Evolutionary conservation across 1,139 yeast genomes (phyloP).

Genomic region (Kluyveromyces sp.): DNA sequence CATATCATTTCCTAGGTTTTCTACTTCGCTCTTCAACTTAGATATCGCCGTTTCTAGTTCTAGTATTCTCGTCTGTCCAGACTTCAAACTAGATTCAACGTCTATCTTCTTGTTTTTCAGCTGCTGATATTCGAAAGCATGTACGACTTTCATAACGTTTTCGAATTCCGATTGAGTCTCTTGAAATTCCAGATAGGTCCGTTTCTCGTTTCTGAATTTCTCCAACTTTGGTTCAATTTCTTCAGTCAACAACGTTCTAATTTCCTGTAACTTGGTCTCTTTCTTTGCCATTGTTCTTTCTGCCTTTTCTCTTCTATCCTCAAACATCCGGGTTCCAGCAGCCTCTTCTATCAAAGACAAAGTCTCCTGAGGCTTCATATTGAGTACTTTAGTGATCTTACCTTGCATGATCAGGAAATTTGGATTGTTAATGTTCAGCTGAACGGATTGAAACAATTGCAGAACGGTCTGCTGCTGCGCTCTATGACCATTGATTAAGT

Average conservation of each 20-base stretch:
- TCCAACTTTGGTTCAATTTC: slow-evolving; percentile 93
- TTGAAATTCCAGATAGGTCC: slow-evolving; percentile 78
- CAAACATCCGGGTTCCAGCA: slow-evolving; percentile 95
- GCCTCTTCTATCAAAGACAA: slow-evolving; percentile 93
- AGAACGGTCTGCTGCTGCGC: slow-evolving; percentile 94
- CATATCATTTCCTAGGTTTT: slow-evolving; percentile 55
- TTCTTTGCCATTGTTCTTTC: slow-evolving; percentile 87
- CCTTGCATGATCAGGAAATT: slow-evolving; percentile 98
- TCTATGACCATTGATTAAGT: slow-evolving; percentile 89
- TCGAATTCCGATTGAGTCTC: slow-evolving; percentile 79
- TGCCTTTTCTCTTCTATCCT: slow-evolving; percentile 87
- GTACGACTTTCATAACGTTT: slow-evolving; percentile 61
- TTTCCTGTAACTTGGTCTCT: slow-evolving; percentile 76
- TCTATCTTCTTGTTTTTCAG: slow-evolving; percentile 39
- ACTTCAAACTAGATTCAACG: slow-evolving; percentile 35
- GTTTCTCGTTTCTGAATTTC: slow-evolving; percentile 71
- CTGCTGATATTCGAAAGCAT: slow-evolving; percentile 64
- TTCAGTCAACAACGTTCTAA: slow-evolving; percentile 62
- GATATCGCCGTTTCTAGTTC: slow-evolving; percentile 36
- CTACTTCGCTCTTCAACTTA: slow-evolving; percentile 48
- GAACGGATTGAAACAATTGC: slow-evolving; percentile 87
- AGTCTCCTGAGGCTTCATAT: slow-evolving; percentile 91
- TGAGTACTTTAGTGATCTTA: slow-evolving; percentile 89
- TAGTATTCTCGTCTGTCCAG: slow-evolving; percentile 31
- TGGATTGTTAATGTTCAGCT: slow-evolving; percentile 91